phyloP scores from a whole-genome alignment of 148 eudicot species.

The Vaccinium macrocarpon region DNA sequence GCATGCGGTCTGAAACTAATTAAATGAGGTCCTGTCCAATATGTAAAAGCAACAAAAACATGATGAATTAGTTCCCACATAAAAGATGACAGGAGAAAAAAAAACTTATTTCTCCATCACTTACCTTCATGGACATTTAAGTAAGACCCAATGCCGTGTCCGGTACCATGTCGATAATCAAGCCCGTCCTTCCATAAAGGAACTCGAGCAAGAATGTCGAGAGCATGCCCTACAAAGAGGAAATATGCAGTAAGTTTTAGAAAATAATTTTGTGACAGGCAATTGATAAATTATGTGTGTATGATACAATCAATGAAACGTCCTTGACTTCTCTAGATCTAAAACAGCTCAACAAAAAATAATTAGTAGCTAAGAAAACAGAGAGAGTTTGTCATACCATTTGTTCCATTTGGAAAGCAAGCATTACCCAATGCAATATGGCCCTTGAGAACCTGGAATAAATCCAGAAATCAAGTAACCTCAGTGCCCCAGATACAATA shows the following conservation, averaged over 20 bases:
- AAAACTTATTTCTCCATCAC: conserved; percentile 13
- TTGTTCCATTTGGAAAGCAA: conserved; percentile 90
- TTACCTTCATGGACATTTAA: conserved; percentile 95
- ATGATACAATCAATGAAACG: conserved; percentile 1
- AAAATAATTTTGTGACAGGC: background rate
- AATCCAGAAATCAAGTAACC: conserved; percentile 13
- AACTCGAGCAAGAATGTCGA: conserved; percentile 88
- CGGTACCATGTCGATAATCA: conserved; percentile 98
- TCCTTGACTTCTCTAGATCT: background rate
- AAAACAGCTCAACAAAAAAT: conserved; percentile 7
- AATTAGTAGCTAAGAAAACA: background rate
- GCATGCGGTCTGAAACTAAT: conserved; percentile 84
- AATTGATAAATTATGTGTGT: background rate
- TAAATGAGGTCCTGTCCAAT: conserved; percentile 70
- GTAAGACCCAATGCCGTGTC: conserved; percentile 90
- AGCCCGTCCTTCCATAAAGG: conserved; percentile 96
- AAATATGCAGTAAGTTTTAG: background rate
- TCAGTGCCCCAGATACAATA: background rate
- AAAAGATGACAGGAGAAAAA: background rate
- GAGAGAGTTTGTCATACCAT: conserved; percentile 41
- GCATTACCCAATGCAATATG: conserved; percentile 86
- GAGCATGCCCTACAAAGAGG: conserved; percentile 56
- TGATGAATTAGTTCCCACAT: background rate
- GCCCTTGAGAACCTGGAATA: conserved; percentile 87
- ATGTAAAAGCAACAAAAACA: conserved; percentile 12